Percentiles rank a stretch among this genome's conserved stretches.
Conservation (phyloP, 805 yeast species). For the Saturnispora ahearnii region DNA sequence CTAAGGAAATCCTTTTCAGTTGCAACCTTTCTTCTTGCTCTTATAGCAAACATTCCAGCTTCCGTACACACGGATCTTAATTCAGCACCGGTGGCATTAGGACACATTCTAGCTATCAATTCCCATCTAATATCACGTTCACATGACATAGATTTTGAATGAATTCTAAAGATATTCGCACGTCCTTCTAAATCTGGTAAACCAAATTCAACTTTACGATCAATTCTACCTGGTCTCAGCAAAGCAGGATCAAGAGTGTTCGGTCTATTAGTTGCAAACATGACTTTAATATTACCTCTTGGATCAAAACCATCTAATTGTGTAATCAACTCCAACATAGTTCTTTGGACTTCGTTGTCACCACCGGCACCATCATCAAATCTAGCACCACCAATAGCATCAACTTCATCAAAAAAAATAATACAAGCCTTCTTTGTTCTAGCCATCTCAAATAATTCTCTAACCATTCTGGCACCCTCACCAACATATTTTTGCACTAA, state of each 20-base stretch:
- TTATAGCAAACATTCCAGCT: constrained; percentile 99
- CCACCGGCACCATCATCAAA: constrained; percentile 99
- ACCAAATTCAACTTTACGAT: constrained; percentile 95
- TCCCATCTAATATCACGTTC: constrained; percentile 99
- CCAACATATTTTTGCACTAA: constrained; percentile 98
- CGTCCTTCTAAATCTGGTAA: constrained; percentile 96
- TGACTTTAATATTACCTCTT: constrained; percentile 96
- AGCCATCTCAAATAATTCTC: constrained; percentile 98
- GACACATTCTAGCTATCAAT: constrained; percentile 91
- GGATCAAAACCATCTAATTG: constrained; percentile 98
- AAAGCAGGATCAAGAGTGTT: constrained; percentile 97
- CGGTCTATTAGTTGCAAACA: constrained; percentile 99
- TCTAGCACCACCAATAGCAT: constrained; percentile 99
- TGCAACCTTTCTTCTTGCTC: constrained; percentile 97
- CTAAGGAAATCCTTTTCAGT: constrained; percentile 95
- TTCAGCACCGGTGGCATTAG: constrained; percentile 98
- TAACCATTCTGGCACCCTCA: constrained; percentile 99
- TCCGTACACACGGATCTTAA: constrained; percentile 97
- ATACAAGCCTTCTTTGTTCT: constrained; percentile 97
- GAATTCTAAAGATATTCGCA: constrained; percentile 95
- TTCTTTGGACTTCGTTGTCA: constrained; percentile 97
- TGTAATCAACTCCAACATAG: constrained; percentile 96
- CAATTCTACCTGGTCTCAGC: constrained; percentile 97
- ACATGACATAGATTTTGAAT: constrained; percentile 94
- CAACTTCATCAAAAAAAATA: constrained; percentile 95